Evolutionary conservation across 768 basidiomycete species (phyloP), one percentile per base, ranked within the genome.

Genomic region (Naganishia vaughanmartiniae): DNA sequence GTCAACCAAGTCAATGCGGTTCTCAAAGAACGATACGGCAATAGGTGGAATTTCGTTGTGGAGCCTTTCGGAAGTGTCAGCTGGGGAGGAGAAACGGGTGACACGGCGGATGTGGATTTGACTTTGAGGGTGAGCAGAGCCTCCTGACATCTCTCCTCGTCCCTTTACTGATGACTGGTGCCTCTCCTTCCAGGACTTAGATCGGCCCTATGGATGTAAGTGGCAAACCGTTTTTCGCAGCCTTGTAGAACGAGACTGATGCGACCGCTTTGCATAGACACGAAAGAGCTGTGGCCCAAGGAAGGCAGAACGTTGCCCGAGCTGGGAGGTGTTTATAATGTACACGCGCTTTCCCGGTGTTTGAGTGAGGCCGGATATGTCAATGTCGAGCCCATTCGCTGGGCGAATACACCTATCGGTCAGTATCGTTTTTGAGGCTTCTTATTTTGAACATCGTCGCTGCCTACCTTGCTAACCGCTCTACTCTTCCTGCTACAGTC

Each of bases 41-140:
- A 46, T 57, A 69, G 46, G 70, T 67, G 54, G 15, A 72, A 54
- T 17, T 76, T 78, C 69, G 70, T 72, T n/a, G 76, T 81, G 11
- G 80, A 81, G 51, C 75, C 78, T 19, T 81, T 79, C 72, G 80
- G 80, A 28, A 79, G 78, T 72, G 77, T 79, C 24, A 77, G 76
- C 63, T 81, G 80, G 80, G 77, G 77, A 30, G 80, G 80, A 28
- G 74, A 79, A 67, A 77, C 77, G n/a, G 78, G 78, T 7, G 65
- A 70, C 54, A 70, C 71, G 24, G 80, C 77, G 4, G 80, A 81
- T 74, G 53, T 81, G 26, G 80, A 81, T 73, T 39, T 81, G 67
- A 76, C 79, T 17, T 71, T 79, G 21, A 33, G 76, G 42, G 60
- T 63, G 19, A 56, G 77, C 1, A n/a, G 24, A 63, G 4, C 42